Percentiles rank a stretch among this genome's conserved stretches.
phyloP scores from a whole-genome alignment of 1,284 basidiomycete genomes.

The Tylopilus sp. region DNA sequence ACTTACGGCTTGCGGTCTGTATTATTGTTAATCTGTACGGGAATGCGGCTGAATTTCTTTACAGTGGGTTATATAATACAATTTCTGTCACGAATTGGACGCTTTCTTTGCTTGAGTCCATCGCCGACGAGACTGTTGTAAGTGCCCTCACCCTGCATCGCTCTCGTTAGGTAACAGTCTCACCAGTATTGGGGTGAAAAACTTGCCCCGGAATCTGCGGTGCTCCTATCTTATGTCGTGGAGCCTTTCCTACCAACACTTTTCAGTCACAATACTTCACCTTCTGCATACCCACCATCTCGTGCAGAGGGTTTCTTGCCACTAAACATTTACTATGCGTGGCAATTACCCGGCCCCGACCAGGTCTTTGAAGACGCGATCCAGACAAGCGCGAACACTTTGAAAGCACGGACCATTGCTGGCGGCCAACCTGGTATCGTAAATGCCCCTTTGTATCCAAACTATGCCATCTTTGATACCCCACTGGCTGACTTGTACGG shows the following conservation, averaged over 20 bases:
- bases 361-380: slow-evolving; percentile 50
- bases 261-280: slow-evolving; percentile 51
- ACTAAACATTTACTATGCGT: slow-evolving; percentile 59
- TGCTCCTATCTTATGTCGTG: slow-evolving; percentile 55
- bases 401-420: slow-evolving; percentile 36
- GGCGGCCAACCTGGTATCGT: slow-evolving; percentile 45
- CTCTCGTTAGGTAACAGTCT: not conserved
- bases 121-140: slow-evolving; percentile 20
- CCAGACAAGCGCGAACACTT: slow-evolving; percentile 48
- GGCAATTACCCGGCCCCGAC: slow-evolving; percentile 50
- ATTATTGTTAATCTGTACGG: not conserved
- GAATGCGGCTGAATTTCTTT: not conserved
- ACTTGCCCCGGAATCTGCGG: slow-evolving; percentile 21
- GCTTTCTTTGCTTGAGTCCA: slow-evolving; percentile 5
- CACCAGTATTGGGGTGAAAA: slow-evolving; percentile 11
- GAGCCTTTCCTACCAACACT: slow-evolving; percentile 64
- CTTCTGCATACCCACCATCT: slow-evolving; percentile 60
- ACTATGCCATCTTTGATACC: slow-evolving; percentile 62
- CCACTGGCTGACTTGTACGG: slow-evolving; percentile 60
- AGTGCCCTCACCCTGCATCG: not conserved
- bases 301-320: slow-evolving; percentile 54
- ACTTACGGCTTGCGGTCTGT: slow-evolving; percentile 18
- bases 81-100: slow-evolving; percentile 17
- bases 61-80: slow-evolving; percentile 24
- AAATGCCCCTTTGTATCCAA: slow-evolving; percentile 57